Evolutionary conservation across 2,329 filamentous ascomycete species (phyloP), one percentile per base, ranked within the genome.

Genomic region (Paramyrothecium roridum): DNA sequence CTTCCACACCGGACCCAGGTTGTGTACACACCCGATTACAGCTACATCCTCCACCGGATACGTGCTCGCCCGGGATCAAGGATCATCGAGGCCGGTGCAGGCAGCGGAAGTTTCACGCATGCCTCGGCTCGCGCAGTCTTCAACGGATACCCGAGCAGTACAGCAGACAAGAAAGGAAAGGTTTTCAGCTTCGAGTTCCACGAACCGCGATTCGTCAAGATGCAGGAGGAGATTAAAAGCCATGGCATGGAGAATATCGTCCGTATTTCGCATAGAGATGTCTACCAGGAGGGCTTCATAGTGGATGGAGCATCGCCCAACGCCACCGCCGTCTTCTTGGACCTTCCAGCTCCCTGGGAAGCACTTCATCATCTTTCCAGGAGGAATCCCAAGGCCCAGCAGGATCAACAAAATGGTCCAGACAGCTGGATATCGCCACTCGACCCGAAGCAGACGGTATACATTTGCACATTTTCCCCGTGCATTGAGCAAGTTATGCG

Each of bases 401-500:
- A 60, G 19, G 61, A 53, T 19, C 63, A 67, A n/a, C 67, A 61
- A 6, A 11, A 49, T 34, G 58, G 58, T 17, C 55, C 63, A 50
- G 50, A 59, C 22, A 62, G 55, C 43, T 86, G 81, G 76, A 68
- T 80, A 17, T 87, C 84, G 1, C 80, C 84, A 1, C 79, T 98
- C 12, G 87, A 95, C 61, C 86, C 90, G 0, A 80, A 81, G n/a
- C 81, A 83, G 46, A 82, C 88, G 6, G 84, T 88, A 2, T 82
- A 95, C 67, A 82, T 99, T 54, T 99, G 95, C 76, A 96, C 92
- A 1, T 99, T 99, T 75, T 96, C 90, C 1, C 95, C 95, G 0
- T 99, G 95, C 72, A 96, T 99, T 61, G 95, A 99, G 73, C 95
- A 99, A 76, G 93, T 96, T 21, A 91, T 89, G 53, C 85, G 87